Percentiles rank a stretch among this genome's conserved stretches.
These are phyloP conservation scores for Pichia ethanolica DNA, from an alignment of 805 yeast species.

Conservation along the genomic window DNA sequence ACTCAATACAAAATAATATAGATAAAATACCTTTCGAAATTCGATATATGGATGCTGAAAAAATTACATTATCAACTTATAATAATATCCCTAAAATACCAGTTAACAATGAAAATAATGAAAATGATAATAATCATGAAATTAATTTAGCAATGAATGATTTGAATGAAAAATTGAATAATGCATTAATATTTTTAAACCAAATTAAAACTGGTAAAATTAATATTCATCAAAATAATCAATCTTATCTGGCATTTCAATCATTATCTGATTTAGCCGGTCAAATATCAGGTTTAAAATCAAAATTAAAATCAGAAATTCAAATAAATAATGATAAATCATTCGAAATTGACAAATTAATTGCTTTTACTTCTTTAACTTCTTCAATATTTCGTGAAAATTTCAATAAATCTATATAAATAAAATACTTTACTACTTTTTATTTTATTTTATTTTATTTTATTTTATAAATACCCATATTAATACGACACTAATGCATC, in stretches of 20 bases:
- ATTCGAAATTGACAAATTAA: neutral
- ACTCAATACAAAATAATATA: neutral
- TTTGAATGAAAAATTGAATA: constrained; percentile 3
- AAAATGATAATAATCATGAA: neutral
- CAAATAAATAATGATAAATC: neutral
- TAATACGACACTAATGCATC: constrained; percentile 34
- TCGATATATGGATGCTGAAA: neutral
- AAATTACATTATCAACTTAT: neutral
- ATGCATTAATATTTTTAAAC: constrained; percentile 11
- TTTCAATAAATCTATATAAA: neutral
- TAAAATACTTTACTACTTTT: neutral
- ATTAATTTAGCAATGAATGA: neutral
- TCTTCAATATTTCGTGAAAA: constrained; percentile 6
- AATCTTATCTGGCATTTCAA: constrained; percentile 7
- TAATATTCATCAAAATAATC: neutral
- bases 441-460: neutral
- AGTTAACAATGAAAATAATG: neutral
- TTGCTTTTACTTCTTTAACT: constrained; percentile 3
- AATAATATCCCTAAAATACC: neutral
- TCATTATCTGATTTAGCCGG: constrained; percentile 11
- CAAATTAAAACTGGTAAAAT: constrained; percentile 6
- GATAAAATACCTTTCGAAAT: neutral
- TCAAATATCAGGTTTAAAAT: neutral
- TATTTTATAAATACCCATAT: too few relatives aligned
- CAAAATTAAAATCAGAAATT: neutral